Evolutionary conservation across 257 asterid genomes (phyloP).

Genomic region (Henckelia pumila): DNA sequence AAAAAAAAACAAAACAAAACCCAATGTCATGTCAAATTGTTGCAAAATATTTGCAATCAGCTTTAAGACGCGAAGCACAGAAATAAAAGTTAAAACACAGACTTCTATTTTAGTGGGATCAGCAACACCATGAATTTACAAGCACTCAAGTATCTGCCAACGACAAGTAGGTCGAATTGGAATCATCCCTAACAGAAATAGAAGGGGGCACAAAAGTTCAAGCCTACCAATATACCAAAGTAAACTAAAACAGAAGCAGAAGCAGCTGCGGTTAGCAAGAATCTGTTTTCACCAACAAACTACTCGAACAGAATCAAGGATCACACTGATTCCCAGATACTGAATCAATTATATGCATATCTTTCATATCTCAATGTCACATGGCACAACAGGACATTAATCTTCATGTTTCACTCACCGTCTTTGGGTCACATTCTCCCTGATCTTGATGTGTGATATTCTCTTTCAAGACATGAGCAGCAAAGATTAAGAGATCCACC

Average conservation of each 20-base stretch:
- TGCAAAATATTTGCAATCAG: too few relatives aligned
- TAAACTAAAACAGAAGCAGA: background rate
- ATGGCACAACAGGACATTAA: background rate
- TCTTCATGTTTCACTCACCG: background rate
- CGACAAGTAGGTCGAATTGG: too few relatives aligned
- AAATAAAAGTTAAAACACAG: too few relatives aligned
- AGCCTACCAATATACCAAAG: background rate
- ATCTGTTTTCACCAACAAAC: background rate
- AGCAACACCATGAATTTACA: background rate
- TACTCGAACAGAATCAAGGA: background rate
- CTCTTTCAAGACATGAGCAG: conserved; percentile 57
- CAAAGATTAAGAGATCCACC: conserved; percentile 83
- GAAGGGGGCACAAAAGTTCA: too few relatives aligned
- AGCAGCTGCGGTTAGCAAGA: background rate
- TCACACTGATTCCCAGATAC: background rate
- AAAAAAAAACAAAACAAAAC: too few relatives aligned
- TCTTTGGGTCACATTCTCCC: background rate
- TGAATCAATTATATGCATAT: background rate
- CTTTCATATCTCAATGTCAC: background rate
- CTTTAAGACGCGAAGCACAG: too few relatives aligned
- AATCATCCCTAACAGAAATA: too few relatives aligned
- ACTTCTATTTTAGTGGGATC: background rate
- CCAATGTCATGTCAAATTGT: too few relatives aligned
- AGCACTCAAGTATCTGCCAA: too few relatives aligned
- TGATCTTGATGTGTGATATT: conserved; percentile 3